Conservation (phyloP, 2,329 filamentous ascomycete species). For the Lithohypha guttulata region DNA sequence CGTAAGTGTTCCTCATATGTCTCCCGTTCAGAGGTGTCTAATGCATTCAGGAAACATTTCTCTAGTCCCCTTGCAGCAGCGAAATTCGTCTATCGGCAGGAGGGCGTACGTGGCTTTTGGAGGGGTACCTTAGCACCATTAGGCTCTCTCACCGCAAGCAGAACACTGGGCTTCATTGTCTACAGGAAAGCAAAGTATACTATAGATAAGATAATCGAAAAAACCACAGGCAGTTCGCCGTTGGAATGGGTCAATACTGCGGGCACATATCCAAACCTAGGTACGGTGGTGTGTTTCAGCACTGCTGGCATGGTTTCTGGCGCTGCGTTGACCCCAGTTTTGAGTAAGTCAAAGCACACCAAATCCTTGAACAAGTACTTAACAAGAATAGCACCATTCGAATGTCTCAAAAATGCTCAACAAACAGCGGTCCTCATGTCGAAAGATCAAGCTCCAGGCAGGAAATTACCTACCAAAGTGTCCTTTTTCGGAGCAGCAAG, state of each 20-base stretch:
- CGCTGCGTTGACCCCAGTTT: constrained; percentile 31
- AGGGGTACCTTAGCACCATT: constrained; percentile 36
- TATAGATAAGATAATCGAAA: constrained; percentile 30
- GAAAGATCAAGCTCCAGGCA: constrained; percentile 8
- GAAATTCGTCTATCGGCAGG: constrained; percentile 36
- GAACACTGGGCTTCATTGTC: constrained; percentile 37
- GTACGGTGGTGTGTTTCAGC: constrained; percentile 34
- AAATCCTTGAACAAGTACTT: neutral
- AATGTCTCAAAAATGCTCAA: constrained; percentile 39
- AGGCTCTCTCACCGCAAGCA: constrained; percentile 35
- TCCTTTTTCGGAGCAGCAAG: constrained; percentile 33
- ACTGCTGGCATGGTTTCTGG: constrained; percentile 34
- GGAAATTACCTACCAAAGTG: constrained; percentile 23
- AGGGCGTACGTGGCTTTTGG: constrained; percentile 38
- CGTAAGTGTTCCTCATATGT: constrained; percentile 25
- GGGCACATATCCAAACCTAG: constrained; percentile 32
- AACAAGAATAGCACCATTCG: constrained; percentile 31
- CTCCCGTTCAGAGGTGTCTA: constrained; percentile 8
- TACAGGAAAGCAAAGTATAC: constrained; percentile 34
- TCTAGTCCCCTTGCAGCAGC: constrained; percentile 32
- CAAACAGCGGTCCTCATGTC: constrained; percentile 39
- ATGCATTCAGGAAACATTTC: constrained; percentile 32
- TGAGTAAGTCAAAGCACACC: constrained; percentile 34
- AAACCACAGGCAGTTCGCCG: constrained; percentile 32
- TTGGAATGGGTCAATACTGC: constrained; percentile 31